Evolutionary conservation across 257 asterid genomes (phyloP).

Genomic region (Coffea eugenioides): DNA sequence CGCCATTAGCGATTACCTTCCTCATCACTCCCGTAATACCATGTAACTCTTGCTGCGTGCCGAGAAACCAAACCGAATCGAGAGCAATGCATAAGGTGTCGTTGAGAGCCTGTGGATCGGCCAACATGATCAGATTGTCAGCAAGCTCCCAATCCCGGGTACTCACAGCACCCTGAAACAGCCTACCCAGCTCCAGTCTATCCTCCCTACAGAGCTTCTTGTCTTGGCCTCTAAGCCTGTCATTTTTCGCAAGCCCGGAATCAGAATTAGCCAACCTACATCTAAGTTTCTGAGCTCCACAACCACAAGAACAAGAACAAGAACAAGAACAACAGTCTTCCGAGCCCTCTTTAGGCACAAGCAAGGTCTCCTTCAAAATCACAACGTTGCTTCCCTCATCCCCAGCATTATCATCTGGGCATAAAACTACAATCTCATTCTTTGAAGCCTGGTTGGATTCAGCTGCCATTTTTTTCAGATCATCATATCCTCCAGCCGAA

Average conservation of each 20-base stretch:
- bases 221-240: slow-evolving; percentile 21
- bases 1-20: slow-evolving; percentile 75
- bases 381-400: slow-evolving; percentile 55
- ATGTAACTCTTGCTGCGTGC: slow-evolving; percentile 56
- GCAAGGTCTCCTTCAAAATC: slow-evolving; percentile 63
- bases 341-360: slow-evolving; percentile 40
- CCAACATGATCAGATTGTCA: slow-evolving; percentile 70
- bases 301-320: slow-evolving; percentile 30
- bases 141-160: slow-evolving; percentile 86
- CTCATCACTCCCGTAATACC: slow-evolving; percentile 78
- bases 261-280: slow-evolving; percentile 56
- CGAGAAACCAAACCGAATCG: slow-evolving; percentile 90
- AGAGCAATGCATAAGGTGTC: slow-evolving; percentile 80
- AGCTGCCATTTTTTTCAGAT: slow-evolving; percentile 43
- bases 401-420: slow-evolving; percentile 27
- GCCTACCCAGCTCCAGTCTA: slow-evolving; percentile 74
- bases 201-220: slow-evolving; percentile 79
- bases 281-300: slow-evolving; percentile 73
- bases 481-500: background rate
- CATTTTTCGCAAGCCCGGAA: slow-evolving; percentile 54
- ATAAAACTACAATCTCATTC: slow-evolving; percentile 32
- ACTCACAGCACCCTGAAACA: slow-evolving; percentile 91
- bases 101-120: slow-evolving; percentile 80
- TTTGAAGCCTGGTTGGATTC: slow-evolving; percentile 33
- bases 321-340: slow-evolving; percentile 3